Percentiles rank a stretch among this genome's conserved stretches.
phyloP scores from a whole-genome alignment of 352 stramenopile genomes.

The Phytopythium helicoides region DNA sequence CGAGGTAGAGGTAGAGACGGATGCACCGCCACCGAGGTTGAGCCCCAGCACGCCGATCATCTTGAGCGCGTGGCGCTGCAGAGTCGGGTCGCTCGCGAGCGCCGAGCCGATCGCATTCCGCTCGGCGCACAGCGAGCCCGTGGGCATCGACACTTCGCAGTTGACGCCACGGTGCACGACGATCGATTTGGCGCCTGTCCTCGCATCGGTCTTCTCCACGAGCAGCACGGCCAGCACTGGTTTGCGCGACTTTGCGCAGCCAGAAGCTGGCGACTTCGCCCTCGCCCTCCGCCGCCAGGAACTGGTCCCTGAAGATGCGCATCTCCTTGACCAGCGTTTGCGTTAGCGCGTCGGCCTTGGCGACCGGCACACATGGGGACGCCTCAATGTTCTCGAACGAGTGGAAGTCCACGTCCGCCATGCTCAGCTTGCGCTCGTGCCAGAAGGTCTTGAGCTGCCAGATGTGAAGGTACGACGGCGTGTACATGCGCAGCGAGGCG shows the following conservation, averaged over 20 bases:
- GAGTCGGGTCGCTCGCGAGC: conserved; percentile 91
- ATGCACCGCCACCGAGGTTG: too few species aligned
- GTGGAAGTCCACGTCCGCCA: conserved; percentile 96
- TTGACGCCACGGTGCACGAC: conserved; percentile 97
- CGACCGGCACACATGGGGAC: conserved; percentile 83
- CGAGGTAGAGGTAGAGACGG: conserved; percentile 8
- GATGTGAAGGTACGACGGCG: conserved; percentile 96
- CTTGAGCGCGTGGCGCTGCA: conserved; percentile 91
- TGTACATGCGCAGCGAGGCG: conserved; percentile 92
- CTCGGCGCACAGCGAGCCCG: conserved; percentile 95
- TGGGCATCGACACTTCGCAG: conserved; percentile 98
- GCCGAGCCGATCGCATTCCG: conserved; percentile 98
- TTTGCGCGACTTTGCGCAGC: conserved; percentile 98
- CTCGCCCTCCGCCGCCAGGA: conserved; percentile 61
- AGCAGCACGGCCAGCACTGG: conserved; percentile 97
- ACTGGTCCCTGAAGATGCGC: conserved; percentile 79
- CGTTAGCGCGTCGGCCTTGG: conserved; percentile 80
- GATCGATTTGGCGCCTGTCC: conserved; percentile 38
- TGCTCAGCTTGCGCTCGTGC: conserved; percentile 94
- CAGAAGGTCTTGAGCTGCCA: conserved; percentile 99
- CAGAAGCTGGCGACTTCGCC: conserved; percentile 95
- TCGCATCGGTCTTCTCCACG: conserved; percentile 82
- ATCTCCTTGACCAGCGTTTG: conserved; percentile 93
- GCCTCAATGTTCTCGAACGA: conserved; percentile 98
- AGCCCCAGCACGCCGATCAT: conserved; percentile 95